These are phyloP conservation scores for Starmerella geochares DNA, from an alignment of 805 yeast species.

Conservation along the genomic window DNA sequence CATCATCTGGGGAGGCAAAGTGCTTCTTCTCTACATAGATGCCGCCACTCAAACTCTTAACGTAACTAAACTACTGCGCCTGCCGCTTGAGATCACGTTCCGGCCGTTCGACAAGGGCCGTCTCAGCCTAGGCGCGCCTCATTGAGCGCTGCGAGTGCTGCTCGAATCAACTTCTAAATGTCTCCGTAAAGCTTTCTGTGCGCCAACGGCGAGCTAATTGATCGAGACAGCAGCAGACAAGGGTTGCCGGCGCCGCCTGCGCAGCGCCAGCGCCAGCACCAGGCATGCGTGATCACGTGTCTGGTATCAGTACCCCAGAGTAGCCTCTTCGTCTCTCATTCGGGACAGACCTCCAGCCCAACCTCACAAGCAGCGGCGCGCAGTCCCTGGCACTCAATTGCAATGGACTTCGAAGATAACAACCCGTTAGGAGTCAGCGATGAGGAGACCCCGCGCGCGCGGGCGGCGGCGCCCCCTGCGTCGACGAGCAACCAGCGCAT, in stretches of 20 bases:
- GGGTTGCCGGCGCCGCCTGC: constrained; percentile 2
- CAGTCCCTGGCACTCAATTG: constrained; percentile 3
- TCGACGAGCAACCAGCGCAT: constrained; percentile 11
- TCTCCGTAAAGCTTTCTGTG: too few species aligned
- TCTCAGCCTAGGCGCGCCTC: too few species aligned
- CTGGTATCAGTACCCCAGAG: constrained; percentile 5
- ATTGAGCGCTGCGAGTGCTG: too few species aligned
- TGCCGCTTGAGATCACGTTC: too few species aligned
- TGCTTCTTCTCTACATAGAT: too few species aligned
- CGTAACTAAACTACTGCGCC: too few species aligned
- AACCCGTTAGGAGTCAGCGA: constrained; percentile 36
- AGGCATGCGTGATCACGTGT: constrained; percentile 1
- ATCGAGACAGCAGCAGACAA: not conserved
- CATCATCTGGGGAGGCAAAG: too few species aligned
- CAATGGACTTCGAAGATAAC: constrained; percentile 37
- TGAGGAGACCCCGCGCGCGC: constrained; percentile 15
- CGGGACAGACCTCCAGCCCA: not conserved
- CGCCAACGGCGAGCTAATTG: not conserved
- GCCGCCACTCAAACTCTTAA: too few species aligned
- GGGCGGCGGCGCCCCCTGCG: constrained; percentile 1
- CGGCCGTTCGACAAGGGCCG: too few species aligned
- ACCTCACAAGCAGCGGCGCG: not conserved
- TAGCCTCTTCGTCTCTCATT: not conserved
- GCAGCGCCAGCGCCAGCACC: not conserved
- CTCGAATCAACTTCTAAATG: too few species aligned